phyloP scores from a whole-genome alignment of 2,329 filamentous ascomycete species.

The Fusarium sp. region DNA sequence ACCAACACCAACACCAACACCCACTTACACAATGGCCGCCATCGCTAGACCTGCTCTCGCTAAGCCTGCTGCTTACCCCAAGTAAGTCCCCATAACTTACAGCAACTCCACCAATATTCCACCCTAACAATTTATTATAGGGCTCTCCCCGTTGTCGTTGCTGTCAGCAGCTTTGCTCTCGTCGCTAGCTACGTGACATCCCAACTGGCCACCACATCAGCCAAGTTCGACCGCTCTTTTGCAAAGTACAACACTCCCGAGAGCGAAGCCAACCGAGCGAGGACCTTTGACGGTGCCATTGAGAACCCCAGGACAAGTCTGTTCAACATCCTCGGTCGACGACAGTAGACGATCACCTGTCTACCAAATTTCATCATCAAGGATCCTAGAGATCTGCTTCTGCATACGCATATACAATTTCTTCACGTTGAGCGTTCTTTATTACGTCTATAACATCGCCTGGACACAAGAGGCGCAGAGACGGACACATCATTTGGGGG shows the following conservation, averaged over 20 bases:
- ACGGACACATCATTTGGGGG: background rate
- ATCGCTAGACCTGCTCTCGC: slow-evolving; percentile 5
- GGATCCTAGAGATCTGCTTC: background rate
- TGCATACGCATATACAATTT: slow-evolving; percentile 15
- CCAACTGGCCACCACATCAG: slow-evolving; percentile 46
- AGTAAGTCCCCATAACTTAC: slow-evolving; percentile 5
- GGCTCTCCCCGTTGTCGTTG: slow-evolving; percentile 31
- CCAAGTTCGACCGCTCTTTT: slow-evolving; percentile 50
- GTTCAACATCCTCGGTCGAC: slow-evolving; percentile 47
- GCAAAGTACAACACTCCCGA: slow-evolving; percentile 49
- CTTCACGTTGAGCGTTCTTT: slow-evolving; percentile 27
- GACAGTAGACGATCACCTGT: slow-evolving; percentile 23
- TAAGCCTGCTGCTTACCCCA: slow-evolving; percentile 26
- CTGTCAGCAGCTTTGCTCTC: slow-evolving; percentile 33
- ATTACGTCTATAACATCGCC: slow-evolving; percentile 9
- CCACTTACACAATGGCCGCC: slow-evolving; percentile 32
- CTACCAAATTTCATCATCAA: background rate
- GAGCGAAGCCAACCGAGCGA: slow-evolving; percentile 47
- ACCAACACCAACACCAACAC: background rate
- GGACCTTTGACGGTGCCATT: slow-evolving; percentile 44
- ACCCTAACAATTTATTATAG: slow-evolving; percentile 6
- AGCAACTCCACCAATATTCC: background rate
- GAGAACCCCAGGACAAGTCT: slow-evolving; percentile 47
- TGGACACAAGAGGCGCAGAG: background rate
- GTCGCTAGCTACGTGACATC: slow-evolving; percentile 46